phyloP scores from a whole-genome alignment of 176 grass and related monocot species.

The Phragmites australis region DNA sequence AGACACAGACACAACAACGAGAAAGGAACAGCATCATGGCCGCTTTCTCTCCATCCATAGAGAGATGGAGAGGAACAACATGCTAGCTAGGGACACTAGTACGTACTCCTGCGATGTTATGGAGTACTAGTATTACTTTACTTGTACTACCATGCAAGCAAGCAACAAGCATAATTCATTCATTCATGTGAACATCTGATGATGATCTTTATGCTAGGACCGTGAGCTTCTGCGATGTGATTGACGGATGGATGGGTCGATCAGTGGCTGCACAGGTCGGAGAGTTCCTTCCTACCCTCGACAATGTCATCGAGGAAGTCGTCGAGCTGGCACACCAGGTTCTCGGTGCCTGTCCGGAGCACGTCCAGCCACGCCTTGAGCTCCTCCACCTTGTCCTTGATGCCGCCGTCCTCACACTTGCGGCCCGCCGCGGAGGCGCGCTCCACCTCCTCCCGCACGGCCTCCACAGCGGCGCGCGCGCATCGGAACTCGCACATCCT shows the following conservation, averaged over 20 bases:
- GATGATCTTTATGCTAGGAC: neutral
- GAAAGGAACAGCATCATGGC: slow-evolving; percentile 47
- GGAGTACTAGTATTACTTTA: slow-evolving; percentile 9
- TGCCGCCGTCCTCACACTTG: slow-evolving; percentile 42
- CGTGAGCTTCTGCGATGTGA: neutral
- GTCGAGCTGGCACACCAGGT: slow-evolving; percentile 81
- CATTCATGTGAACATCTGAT: neutral
- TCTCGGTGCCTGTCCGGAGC: slow-evolving; percentile 86
- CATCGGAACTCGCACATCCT: slow-evolving; percentile 68
- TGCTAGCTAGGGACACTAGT: slow-evolving; percentile 20
- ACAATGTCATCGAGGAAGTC: slow-evolving; percentile 99
- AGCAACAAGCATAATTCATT: slow-evolving; percentile 20
- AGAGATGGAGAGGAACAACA: neutral
- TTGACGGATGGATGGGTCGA: neutral
- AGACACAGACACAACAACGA: slow-evolving; percentile 2
- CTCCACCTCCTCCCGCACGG: slow-evolving; percentile 76
- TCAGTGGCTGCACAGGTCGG: slow-evolving; percentile 93
- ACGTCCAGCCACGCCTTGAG: slow-evolving; percentile 73
- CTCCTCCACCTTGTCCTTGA: slow-evolving; percentile 72
- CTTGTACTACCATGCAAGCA: slow-evolving; percentile 38
- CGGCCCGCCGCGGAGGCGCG: slow-evolving; percentile 9
- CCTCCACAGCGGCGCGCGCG: slow-evolving; percentile 61
- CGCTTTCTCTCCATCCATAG: no score
- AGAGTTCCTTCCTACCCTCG: slow-evolving; percentile 96
- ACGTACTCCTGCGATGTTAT: slow-evolving; percentile 16